Base-by-base conservation (phyloP, 768 basidiomycete genomes). In the Suillus tomentosus region DNA sequence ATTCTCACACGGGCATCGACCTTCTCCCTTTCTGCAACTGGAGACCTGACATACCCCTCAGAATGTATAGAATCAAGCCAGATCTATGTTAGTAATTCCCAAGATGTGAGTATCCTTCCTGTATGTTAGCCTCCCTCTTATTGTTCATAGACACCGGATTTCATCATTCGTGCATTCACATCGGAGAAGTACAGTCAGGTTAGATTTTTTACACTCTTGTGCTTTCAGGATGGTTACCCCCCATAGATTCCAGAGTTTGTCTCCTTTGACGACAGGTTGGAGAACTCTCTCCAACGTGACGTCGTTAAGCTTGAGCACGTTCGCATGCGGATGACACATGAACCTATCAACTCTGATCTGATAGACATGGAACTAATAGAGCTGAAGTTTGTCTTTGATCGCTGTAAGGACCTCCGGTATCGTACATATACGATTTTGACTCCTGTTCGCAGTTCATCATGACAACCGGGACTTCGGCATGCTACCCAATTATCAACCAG, bases 381-480 rank as follows among this genome's bases (percentile, higher is more conserved):
- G 67, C 78, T 95, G 62, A 92, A 91, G 71, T 91, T 94, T 71
- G 85, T 92, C 71, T 90, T 92, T 70, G 88, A 92, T 70, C 85
- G 90, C 61, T 77, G 89, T 90, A 68, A 64, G 85, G 79, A 37
- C 19, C 14, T 24, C 48, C 60, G 34, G 22, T 13, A 45, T 61
- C 42, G 65, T 34, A 61, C 34, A 42, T n/a, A 36, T 45, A 19
- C 15, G 47, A 64, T 40, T 45, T 24, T 47, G 58, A 63, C n/a
- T 60, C 34, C 27, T 22, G 45, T 22, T 68, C 65, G n/a, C 70
- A 91, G 89, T 80, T 62, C 91, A 95, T 67, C 82, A 88, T 62
- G 95, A 96, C 74, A 96, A 96, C 74, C 89, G 95, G 9, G 95
- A 96, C 77, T 89, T 90, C 69, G 80, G 82, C 45, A 87, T 95